A percentile compares a stretch with the other conserved stretches of the same genome.
Conservation (phyloP, 805 yeast genomes). For the Kluyveromyces dobzhanskii region DNA sequence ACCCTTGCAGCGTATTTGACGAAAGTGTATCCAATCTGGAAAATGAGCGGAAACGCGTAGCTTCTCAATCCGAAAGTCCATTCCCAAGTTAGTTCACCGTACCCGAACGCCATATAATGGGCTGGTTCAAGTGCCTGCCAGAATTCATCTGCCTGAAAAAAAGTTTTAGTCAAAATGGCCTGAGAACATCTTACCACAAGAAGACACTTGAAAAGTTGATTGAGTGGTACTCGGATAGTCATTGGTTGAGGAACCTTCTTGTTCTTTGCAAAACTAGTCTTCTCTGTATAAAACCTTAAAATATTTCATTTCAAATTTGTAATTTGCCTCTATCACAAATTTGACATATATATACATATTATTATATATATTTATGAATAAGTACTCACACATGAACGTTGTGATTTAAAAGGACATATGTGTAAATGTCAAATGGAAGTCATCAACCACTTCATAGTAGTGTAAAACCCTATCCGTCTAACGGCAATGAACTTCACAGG, state of each 20-base stretch:
- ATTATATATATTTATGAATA: too few relatives aligned
- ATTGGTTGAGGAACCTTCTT: too few relatives aligned
- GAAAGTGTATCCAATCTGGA: conserved; percentile 30
- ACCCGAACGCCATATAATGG: conserved; percentile 61
- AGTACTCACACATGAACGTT: too few relatives aligned
- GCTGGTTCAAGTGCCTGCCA: conserved; percentile 95
- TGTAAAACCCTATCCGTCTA: background rate
- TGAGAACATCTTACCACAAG: conserved; percentile 49
- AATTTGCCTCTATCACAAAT: too few relatives aligned
- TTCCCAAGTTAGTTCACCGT: conserved; percentile 91
- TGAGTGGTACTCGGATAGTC: background rate
- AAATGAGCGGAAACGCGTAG: conserved; percentile 69
- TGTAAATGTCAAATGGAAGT: too few relatives aligned
- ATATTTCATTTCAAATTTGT: too few relatives aligned
- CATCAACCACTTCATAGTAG: too few relatives aligned
- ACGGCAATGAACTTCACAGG: conserved; percentile 55
- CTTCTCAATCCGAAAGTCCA: conserved; percentile 75
- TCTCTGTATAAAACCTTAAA: too few relatives aligned
- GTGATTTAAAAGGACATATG: too few relatives aligned
- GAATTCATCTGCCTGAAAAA: conserved; percentile 94
- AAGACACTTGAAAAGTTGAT: conserved; percentile 1
- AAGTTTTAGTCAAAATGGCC: conserved; percentile 58
- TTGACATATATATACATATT: too few relatives aligned
- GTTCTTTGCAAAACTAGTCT: too few relatives aligned
- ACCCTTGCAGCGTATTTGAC: conserved; percentile 3